Evolutionary conservation across 2,329 filamentous ascomycete genomes (phyloP).

Genomic region (Grosmannia penicillata): DNA sequence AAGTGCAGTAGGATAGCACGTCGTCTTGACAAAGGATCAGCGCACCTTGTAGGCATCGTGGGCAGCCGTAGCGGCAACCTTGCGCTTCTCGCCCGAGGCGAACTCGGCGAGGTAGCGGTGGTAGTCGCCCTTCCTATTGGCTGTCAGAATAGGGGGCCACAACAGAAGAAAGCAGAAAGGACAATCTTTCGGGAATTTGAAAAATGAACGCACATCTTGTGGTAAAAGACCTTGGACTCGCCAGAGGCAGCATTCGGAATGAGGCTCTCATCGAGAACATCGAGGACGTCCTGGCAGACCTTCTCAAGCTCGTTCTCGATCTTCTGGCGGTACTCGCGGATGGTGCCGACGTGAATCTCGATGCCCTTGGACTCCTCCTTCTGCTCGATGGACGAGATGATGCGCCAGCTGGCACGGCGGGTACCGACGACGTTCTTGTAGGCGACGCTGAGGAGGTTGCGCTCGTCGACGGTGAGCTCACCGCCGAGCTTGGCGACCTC

Average conservation of each 20-base stretch:
- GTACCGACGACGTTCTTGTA: constrained; percentile 99
- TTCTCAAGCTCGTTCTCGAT: constrained; percentile 93
- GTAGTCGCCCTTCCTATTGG: constrained; percentile 90
- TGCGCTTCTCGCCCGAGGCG: constrained; percentile 85
- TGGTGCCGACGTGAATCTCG: constrained; percentile 73
- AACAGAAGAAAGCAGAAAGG: not conserved
- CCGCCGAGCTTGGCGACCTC: constrained; percentile 74
- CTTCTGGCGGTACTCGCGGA: constrained; percentile 98
- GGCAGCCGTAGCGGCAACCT: constrained; percentile 83
- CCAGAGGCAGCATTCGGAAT: constrained; percentile 88
- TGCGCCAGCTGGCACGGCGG: constrained; percentile 94
- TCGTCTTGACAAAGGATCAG: too few relatives aligned
- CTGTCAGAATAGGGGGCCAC: constrained; percentile 1
- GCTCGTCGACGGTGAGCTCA: constrained; percentile 86
- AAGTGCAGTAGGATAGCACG: too few relatives aligned
- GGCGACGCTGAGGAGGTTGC: constrained; percentile 91
- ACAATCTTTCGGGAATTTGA: too few relatives aligned
- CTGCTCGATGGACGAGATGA: constrained; percentile 96
- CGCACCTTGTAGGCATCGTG: constrained; percentile 95
- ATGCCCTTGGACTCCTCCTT: constrained; percentile 99
- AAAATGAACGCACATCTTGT: constrained; percentile 82
- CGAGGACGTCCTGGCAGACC: constrained; percentile 95
- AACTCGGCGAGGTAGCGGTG: constrained; percentile 98
- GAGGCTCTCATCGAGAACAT: constrained; percentile 84
- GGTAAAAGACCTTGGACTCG: constrained; percentile 99